A percentile compares a stretch with the other conserved stretches of the same genome.
These are phyloP conservation scores for Diaporthe longicolla DNA, from an alignment of 2,329 filamentous ascomycete genomes.

Conservation along the genomic window DNA sequence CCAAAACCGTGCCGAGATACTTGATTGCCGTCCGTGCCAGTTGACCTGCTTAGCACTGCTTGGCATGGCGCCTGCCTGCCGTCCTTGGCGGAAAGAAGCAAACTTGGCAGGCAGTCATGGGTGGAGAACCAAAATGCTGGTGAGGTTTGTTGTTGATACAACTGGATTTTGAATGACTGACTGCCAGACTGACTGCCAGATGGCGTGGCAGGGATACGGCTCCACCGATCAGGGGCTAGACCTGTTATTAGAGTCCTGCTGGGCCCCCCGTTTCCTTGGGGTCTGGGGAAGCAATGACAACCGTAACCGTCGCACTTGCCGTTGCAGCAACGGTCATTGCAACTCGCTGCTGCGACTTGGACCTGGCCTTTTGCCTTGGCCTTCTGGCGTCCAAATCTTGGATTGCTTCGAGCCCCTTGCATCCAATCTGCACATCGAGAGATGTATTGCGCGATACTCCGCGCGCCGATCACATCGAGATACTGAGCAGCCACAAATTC, in stretches of 20 bases:
- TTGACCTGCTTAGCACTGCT: constrained; percentile 14
- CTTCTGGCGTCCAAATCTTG: neutral
- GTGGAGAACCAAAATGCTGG: neutral
- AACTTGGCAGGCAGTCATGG: constrained; percentile 19
- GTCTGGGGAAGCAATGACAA: constrained; percentile 27
- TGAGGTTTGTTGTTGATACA: neutral
- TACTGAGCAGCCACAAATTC: too few relatives aligned
- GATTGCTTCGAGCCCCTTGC: constrained; percentile 15
- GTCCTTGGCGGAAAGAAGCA: constrained; percentile 30
- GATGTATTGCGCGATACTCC: constrained; percentile 7
- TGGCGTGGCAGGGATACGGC: neutral
- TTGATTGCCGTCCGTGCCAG: constrained; percentile 15
- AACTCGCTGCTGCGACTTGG: neutral
- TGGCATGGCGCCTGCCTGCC: constrained; percentile 25
- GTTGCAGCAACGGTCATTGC: constrained; percentile 9
- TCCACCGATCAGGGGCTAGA: constrained; percentile 18
- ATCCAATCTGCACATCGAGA: constrained; percentile 12
- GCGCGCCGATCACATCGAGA: constrained; percentile 18
- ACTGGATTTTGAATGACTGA: neutral
- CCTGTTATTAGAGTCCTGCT: neutral
- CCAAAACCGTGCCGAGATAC: too few relatives aligned
- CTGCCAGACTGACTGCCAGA: neutral
- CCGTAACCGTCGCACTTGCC: constrained; percentile 1
- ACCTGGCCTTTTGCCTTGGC: neutral
- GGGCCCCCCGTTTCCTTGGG: constrained; percentile 13